Conservation (phyloP, 1,139 yeast genomes). For the Meyerozyma athensensis region DNA sequence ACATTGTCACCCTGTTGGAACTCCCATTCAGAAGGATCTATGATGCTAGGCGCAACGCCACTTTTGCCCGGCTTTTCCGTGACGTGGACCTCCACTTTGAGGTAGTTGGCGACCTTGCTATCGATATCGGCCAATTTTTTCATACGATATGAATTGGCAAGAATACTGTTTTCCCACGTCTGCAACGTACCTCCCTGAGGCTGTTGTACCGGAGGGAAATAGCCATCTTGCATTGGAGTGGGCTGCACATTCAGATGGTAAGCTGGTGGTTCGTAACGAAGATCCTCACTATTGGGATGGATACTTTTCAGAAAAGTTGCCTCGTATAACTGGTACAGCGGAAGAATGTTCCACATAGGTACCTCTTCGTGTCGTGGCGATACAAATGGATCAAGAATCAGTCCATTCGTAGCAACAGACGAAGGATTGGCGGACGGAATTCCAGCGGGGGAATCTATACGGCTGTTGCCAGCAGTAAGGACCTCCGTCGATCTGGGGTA, state of each 20-base stretch:
- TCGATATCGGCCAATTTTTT: conserved; percentile 16
- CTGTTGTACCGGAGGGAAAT: conserved; percentile 7
- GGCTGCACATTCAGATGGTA: conserved; percentile 14
- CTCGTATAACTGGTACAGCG: conserved; percentile 23
- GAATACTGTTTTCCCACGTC: conserved; percentile 22
- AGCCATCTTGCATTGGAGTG: conserved; percentile 6
- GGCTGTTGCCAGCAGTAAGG: background rate
- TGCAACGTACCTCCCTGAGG: conserved; percentile 5
- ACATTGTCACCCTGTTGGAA: conserved; percentile 21
- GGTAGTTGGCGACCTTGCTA: conserved; percentile 11
- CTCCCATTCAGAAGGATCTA: conserved; percentile 15
- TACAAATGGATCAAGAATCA: conserved; percentile 6
- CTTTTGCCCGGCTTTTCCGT: conserved; percentile 15
- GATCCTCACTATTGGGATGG: conserved; percentile 19
- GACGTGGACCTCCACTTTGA: conserved; percentile 16
- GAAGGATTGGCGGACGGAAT: background rate
- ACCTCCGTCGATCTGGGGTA: background rate
- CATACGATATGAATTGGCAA: conserved; percentile 22
- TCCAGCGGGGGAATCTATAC: background rate
- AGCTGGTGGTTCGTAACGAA: conserved; percentile 19
- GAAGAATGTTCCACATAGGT: conserved; percentile 24
- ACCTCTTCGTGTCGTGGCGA: conserved; percentile 25
- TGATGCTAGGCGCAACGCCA: conserved; percentile 14
- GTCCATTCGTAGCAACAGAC: background rate
- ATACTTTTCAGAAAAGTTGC: conserved; percentile 23